phyloP scores from a whole-genome alignment of 352 stramenopile genomes.

The Phytophthora brassicae region DNA sequence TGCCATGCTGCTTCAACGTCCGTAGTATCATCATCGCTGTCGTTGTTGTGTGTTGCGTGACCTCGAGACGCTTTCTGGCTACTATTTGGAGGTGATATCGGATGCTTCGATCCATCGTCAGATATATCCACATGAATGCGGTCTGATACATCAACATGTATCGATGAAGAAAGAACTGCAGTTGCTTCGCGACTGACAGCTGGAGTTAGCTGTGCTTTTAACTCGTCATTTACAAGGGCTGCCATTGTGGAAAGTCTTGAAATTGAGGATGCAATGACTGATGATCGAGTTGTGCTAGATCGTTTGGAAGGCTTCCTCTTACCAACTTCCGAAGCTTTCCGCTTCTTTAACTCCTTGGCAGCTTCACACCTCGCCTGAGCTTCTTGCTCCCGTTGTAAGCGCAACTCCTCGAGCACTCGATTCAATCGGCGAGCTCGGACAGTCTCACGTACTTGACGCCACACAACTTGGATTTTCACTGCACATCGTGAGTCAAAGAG shows the following conservation, averaged over 20 bases:
- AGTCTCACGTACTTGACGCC: slow-evolving; percentile 47
- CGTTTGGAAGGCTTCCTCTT: slow-evolving; percentile 22
- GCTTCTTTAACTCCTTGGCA: slow-evolving; percentile 25
- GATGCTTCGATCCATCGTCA: slow-evolving; percentile 10
- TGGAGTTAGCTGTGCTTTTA: background rate
- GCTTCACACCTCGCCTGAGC: slow-evolving; percentile 33
- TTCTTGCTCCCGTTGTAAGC: slow-evolving; percentile 46
- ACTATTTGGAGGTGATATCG: slow-evolving; percentile 15
- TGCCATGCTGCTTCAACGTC: slow-evolving; percentile 67
- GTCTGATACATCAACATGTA: slow-evolving; percentile 12
- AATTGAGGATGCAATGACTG: slow-evolving; percentile 12
- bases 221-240: background rate
- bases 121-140: slow-evolving; percentile 4
- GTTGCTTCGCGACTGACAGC: background rate
- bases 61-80: slow-evolving; percentile 20
- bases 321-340: slow-evolving; percentile 24
- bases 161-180: background rate
- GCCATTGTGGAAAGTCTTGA: background rate
- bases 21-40: slow-evolving; percentile 58
- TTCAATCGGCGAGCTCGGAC: slow-evolving; percentile 46
- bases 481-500: slow-evolving; percentile 50
- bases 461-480: slow-evolving; percentile 66
- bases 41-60: slow-evolving; percentile 20
- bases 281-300: slow-evolving; percentile 13
- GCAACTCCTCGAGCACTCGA: slow-evolving; percentile 46